A percentile compares a stretch with the other conserved stretches of the same genome.
Evolutionary conservation across 805 yeast species (phyloP).

Genomic region (Teunomyces kruisii): DNA sequence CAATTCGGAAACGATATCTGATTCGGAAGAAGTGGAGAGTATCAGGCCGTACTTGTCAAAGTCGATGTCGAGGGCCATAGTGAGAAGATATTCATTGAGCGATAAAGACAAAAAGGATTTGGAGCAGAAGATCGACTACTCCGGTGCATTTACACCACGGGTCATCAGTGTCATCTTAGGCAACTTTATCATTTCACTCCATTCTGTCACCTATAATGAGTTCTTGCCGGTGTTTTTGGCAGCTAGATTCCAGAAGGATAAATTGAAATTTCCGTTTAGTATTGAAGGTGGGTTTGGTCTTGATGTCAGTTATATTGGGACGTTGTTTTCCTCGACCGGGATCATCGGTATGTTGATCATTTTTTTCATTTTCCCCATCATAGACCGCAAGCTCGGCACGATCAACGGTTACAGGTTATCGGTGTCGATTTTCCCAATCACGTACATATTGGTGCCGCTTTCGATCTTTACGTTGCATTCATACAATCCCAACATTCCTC

Average conservation of each 20-base stretch:
- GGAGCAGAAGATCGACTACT: slow-evolving; percentile 4
- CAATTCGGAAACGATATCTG: slow-evolving; percentile 5
- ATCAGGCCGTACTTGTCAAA: slow-evolving; percentile 13
- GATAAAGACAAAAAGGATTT: slow-evolving; percentile 7
- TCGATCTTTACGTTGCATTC: slow-evolving; percentile 30
- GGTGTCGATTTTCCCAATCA: slow-evolving; percentile 31
- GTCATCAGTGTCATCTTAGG: slow-evolving; percentile 32
- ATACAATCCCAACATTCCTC: slow-evolving; percentile 25
- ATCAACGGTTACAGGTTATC: slow-evolving; percentile 30
- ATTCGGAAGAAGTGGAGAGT: slow-evolving; percentile 9
- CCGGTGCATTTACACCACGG: slow-evolving; percentile 26
- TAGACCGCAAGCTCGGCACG: slow-evolving; percentile 34
- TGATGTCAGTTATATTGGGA: slow-evolving; percentile 32
- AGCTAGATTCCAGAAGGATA: slow-evolving; percentile 23
- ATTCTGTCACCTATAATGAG: slow-evolving; percentile 32
- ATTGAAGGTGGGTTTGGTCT: slow-evolving; percentile 39
- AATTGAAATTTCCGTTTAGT: slow-evolving; percentile 32
- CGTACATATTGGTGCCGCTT: slow-evolving; percentile 30
- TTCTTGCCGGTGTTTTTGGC: slow-evolving; percentile 40
- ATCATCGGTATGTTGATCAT: slow-evolving; percentile 34
- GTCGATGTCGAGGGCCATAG: slow-evolving; percentile 19
- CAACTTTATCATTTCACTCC: slow-evolving; percentile 35
- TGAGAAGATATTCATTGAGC: slow-evolving; percentile 16
- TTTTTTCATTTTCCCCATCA: slow-evolving; percentile 29
- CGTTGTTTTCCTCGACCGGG: slow-evolving; percentile 36